Evolutionary conservation across 176 grass and related monocot species (phyloP).

Genomic region (Pharus latifolius): DNA sequence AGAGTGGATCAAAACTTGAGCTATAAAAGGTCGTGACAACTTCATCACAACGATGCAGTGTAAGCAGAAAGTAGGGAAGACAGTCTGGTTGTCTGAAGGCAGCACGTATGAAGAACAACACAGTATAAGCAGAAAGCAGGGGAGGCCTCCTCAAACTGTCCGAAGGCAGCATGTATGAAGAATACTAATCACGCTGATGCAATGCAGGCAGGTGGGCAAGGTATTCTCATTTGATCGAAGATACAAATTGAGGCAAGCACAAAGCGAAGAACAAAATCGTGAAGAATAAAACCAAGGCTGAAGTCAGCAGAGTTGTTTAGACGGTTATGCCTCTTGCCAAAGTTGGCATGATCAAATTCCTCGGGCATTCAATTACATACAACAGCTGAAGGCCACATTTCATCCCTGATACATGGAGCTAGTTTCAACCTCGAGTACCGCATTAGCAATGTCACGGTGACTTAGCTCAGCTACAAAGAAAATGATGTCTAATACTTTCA

Average conservation of each 20-base stretch:
- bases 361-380: not conserved
- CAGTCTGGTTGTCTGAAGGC: not conserved
- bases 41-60: not conserved
- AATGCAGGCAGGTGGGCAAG: not conserved
- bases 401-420: conserved; percentile 3
- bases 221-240: not conserved
- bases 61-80: not conserved
- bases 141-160: not conserved
- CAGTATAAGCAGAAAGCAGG: not conserved
- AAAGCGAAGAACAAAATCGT: not conserved
- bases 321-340: not conserved
- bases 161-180: not conserved
- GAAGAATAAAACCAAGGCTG: not conserved
- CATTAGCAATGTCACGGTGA: not conserved
- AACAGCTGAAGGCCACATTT: conserved; percentile 16
- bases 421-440: not conserved
- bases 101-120: not conserved
- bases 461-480: conserved; percentile 1
- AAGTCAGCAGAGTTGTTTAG: not conserved
- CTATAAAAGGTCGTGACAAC: too few species aligned
- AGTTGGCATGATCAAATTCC: not conserved
- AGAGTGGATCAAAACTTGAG: too few species aligned
- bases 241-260: not conserved
- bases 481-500: not conserved
- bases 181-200: not conserved